A percentile compares a stretch with the other conserved stretches of the same genome.
Evolutionary conservation across 2,329 filamentous ascomycete species (phyloP).

Genomic region (Cephalotrichum gorgonifer): DNA sequence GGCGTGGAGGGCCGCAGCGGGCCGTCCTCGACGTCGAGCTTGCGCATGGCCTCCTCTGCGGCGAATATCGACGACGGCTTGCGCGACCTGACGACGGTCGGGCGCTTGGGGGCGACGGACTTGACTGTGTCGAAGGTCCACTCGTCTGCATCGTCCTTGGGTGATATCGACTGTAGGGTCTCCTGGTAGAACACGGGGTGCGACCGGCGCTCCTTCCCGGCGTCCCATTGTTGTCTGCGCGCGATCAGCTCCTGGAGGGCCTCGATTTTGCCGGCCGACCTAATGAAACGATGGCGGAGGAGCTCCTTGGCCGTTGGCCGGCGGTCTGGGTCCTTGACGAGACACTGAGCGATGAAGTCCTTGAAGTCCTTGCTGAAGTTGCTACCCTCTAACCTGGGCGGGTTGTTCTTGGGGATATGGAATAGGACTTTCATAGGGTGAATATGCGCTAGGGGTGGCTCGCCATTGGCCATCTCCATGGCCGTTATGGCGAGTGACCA

Average conservation of each 20-base stretch:
- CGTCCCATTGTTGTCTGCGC: conserved; percentile 73
- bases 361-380: conserved; percentile 85
- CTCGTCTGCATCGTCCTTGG: conserved; percentile 63
- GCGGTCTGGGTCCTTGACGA: conserved; percentile 84
- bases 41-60: conserved; percentile 50
- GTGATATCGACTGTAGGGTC: conserved; percentile 64
- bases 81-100: conserved; percentile 35
- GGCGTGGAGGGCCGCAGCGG: conserved; percentile 48
- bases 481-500: conserved; percentile 91
- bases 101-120: conserved; percentile 49
- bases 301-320: conserved; percentile 80
- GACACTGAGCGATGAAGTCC: conserved; percentile 82
- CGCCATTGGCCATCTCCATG: conserved; percentile 79
- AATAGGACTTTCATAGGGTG: conserved; percentile 94
- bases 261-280: conserved; percentile 78
- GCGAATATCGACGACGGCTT: conserved; percentile 47
- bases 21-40: conserved; percentile 50
- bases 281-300: conserved; percentile 79
- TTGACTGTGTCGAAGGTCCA: conserved; percentile 97
- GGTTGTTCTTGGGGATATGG: conserved; percentile 77
- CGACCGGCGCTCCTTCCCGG: conserved; percentile 55
- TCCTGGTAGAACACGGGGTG: conserved; percentile 88
- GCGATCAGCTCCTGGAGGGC: conserved; percentile 78
- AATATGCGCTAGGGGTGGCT: conserved; percentile 75
- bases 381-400: conserved; percentile 77